Conservation (phyloP, 352 stramenopile genomes). For the Globisporangium megalacanthum region DNA sequence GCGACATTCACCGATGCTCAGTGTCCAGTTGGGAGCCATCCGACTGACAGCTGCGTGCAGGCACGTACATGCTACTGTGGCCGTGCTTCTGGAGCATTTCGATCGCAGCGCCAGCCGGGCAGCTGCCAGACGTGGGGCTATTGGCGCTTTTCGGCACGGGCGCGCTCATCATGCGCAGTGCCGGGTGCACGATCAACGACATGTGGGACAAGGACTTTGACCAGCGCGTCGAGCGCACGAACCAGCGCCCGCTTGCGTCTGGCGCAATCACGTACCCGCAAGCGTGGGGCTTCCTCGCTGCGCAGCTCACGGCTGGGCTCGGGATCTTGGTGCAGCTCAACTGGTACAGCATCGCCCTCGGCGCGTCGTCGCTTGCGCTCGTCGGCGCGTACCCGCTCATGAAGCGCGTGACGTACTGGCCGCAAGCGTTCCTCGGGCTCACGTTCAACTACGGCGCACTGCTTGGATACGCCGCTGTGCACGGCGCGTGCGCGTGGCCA, state of each 20-base stretch:
- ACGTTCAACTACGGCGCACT: slow-evolving; percentile 99
- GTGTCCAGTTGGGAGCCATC: too few species aligned
- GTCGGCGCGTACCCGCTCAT: slow-evolving; percentile 96
- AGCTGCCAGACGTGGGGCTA: slow-evolving; percentile 76
- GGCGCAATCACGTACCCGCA: slow-evolving; percentile 88
- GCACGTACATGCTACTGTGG: slow-evolving; percentile 96
- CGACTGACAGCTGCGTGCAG: too few species aligned
- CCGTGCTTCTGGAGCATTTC: slow-evolving; percentile 97
- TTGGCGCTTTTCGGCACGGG: slow-evolving; percentile 85
- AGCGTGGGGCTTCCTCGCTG: slow-evolving; percentile 91
- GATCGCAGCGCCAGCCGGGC: slow-evolving; percentile 80
- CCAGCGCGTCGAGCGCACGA: slow-evolving; percentile 93
- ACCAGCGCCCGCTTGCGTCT: slow-evolving; percentile 90
- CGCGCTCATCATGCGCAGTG: slow-evolving; percentile 96
- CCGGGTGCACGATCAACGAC: slow-evolving; percentile 99
- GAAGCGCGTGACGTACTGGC: slow-evolving; percentile 98
- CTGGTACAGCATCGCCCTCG: slow-evolving; percentile 91
- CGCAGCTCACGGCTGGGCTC: slow-evolving; percentile 90
- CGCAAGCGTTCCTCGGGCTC: slow-evolving; percentile 95
- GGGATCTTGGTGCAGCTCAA: slow-evolving; percentile 95
- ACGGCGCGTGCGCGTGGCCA: slow-evolving; percentile 70
- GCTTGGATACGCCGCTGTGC: slow-evolving; percentile 90
- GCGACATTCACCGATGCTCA: too few species aligned
- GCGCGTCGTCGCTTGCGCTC: slow-evolving; percentile 90
- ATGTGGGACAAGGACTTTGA: slow-evolving; percentile 99